Conservation (phyloP, 352 stramenopile species). For the Pythium myriotylum region DNA sequence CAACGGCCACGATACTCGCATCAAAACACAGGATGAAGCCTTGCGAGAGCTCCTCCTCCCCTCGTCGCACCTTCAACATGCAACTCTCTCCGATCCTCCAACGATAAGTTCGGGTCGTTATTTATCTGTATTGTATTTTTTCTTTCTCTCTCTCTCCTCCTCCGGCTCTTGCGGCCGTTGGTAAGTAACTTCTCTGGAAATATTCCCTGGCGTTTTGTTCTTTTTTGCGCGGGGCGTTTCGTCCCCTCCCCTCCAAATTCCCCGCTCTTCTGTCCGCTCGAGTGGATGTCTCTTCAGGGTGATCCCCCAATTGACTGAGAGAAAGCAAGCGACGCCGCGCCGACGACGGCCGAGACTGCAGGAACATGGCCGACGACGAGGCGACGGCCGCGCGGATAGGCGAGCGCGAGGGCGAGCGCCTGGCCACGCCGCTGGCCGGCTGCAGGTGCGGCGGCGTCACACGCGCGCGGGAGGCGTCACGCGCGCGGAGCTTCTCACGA, state of each 20-base stretch:
- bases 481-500: no score
- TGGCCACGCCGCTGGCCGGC: slow-evolving; percentile 2
- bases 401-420: slow-evolving; percentile 1
- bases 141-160: no score
- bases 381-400: background rate
- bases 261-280: background rate
- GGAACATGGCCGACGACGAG: slow-evolving; percentile 5
- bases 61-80: background rate
- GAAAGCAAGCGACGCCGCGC: slow-evolving; percentile 6
- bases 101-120: no score
- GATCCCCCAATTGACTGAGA: slow-evolving; percentile 11
- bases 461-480: no score
- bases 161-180: no score
- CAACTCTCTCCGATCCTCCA: background rate
- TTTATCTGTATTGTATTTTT: no score
- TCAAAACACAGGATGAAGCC: background rate
- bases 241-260: slow-evolving; percentile 1
- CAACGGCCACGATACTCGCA: no score
- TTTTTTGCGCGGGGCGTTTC: slow-evolving; percentile 14
- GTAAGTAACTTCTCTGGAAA: slow-evolving; percentile 15
- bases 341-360: background rate
- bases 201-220: slow-evolving; percentile 8
- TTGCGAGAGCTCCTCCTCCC: background rate
- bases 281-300: slow-evolving; percentile 18
- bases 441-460: slow-evolving; percentile 17